Evolutionary conservation across 2,329 filamentous ascomycete genomes (phyloP), one percentile per base, ranked within the genome.

Genomic region (Chaetomiaceae sp.): DNA sequence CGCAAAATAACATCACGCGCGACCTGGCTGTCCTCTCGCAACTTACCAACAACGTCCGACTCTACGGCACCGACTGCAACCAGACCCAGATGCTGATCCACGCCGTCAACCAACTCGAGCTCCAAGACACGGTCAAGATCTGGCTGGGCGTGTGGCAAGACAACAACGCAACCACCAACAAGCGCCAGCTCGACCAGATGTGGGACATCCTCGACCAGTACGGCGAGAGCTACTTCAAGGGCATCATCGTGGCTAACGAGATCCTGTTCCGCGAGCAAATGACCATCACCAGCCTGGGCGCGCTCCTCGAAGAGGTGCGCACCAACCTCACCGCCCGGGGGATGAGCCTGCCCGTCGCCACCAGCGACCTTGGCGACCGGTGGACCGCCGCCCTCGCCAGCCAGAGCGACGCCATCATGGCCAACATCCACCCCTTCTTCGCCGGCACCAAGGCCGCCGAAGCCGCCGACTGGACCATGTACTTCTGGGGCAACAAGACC

Each of bases 91-190:
- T 97, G 87, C 82, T 95, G 1, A 75, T 97, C 8, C 85, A 94
- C 63, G 85, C 91, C 18, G 86, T 97, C 62, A 77, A 88, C 53
- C 79, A 79, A 46, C 77, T 97, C 11, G 77, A 86, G 48, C 73
- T 96, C 62, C 78, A 87, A 50, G 77, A 81, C 52, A 75, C 75
- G 1, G 83, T 95, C 74, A 95, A 95, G 69, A 76, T 97, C 57
- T 97, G 92, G 92, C 75, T 97, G 40, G 92, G 92, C 14, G 91
- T 97, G 3, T 96, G 91, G 89, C 86, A 95, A 57, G 90, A 94
- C 66, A 78, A 74, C 51, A 95, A 96, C 69, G 69, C 74, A 8
- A 95, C 89, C 0, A 96, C 92, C 53, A 96, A 94, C 65, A 73
- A 78, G 16, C 85, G 92, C 6, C 92, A 97, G 67, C 74, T 97